Evolutionary conservation across 352 stramenopile genomes (phyloP), one percentile per base, ranked within the genome.

Genomic region (Globisporangium heterothallicum): DNA sequence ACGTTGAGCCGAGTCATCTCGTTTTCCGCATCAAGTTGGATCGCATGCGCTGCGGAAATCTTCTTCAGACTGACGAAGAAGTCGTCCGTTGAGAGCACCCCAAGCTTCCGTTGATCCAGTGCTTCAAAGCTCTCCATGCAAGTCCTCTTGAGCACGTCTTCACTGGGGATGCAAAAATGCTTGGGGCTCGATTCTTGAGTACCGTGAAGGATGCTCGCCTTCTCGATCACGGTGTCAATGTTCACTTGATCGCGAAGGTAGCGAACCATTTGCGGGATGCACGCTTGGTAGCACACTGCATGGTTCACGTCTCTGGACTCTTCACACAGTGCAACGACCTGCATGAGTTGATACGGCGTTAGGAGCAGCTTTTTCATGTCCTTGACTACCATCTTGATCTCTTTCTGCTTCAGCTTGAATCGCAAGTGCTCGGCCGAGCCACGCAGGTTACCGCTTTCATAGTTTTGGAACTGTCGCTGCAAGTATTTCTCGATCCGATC

Each of bases 281-380:
- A 58, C 14, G 70, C 49, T 10, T 69, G 60, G 54, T 87, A 89
- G n/a, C 57, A 49, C n/a, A 87, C 62, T 10, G 66, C n/a, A 13
- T 64, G 55, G 9, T 80, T 65, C 0, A 59, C 46, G n/a, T 46
- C 50, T 13, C 45, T 40, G 0, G 19, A 42, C 4, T 52, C 46
- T 42, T 78, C 63, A 18, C 36, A 68, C 10, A 84, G 32, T 10
- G 65, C 47, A 19, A 63, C 38, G 32, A 82, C 47, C 4, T 71
- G 69, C 52, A 68, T 74, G 0, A 66, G n/a, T 56, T 89, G 78
- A 19, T 72, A 74, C 6, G 68, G 69, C 9, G 66, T 70, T 6
- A 89, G 46, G 22, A 83, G 35, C 19, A 89, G 50, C 44, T 84
- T 85, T 24, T 66, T 69, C 64, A 85, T 73, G 34, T 68, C 58